Evolutionary conservation across 2,329 filamentous ascomycete species (phyloP).

Genomic region (Coniochaeta prunicola): DNA sequence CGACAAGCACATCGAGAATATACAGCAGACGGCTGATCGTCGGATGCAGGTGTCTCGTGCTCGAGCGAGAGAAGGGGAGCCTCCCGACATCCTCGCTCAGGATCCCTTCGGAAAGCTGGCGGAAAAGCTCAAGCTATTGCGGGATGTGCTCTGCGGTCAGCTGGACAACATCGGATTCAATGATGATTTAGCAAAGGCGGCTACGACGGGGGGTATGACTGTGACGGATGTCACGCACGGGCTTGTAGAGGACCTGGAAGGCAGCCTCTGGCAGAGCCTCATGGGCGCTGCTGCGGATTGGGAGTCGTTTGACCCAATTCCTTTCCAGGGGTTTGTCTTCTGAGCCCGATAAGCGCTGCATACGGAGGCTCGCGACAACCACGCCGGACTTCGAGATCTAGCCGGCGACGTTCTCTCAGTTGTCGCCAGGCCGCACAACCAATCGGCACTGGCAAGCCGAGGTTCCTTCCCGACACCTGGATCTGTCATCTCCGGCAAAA

Average conservation of each 20-base stretch:
- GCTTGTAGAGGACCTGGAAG: conserved; percentile 18
- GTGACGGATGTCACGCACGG: conserved; percentile 17
- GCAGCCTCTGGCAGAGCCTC: conserved; percentile 10
- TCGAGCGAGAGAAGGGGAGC: conserved; percentile 4
- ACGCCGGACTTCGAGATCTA: neutral
- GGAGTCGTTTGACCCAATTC: conserved; percentile 12
- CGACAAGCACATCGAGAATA: conserved; percentile 20
- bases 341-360: neutral
- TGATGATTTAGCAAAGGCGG: conserved; percentile 5
- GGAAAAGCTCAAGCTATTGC: conserved; percentile 8
- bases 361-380: neutral
- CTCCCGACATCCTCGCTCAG: conserved; percentile 3
- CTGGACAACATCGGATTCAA: neutral
- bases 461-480: neutral
- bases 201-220: conserved; percentile 7
- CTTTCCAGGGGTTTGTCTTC: neutral
- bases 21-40: conserved; percentile 17
- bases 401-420: neutral
- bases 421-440: neutral
- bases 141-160: neutral
- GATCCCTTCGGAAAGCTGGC: conserved; percentile 10
- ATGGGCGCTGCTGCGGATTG: conserved; percentile 7
- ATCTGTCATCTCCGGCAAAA: neutral
- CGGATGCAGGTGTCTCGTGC: conserved; percentile 8
- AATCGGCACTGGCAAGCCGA: neutral